phyloP scores from a whole-genome alignment of 2,329 filamentous ascomycete species.

The Fusarium denticulatum region DNA sequence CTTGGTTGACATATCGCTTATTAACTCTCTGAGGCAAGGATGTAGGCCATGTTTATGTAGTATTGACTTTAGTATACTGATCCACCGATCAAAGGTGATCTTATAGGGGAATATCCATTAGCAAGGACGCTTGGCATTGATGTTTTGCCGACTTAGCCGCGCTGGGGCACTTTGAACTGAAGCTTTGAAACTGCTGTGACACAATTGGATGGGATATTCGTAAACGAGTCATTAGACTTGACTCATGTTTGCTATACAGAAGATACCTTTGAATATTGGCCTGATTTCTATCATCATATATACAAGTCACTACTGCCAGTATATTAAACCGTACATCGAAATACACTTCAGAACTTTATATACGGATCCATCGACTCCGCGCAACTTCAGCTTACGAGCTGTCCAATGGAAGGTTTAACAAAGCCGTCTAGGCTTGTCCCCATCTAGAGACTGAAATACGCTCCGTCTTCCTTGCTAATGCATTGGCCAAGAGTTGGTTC shows the following conservation, averaged over 20 bases:
- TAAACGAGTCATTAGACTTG: too few relatives aligned
- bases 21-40: fast-evolving
- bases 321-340: background rate
- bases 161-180: background rate
- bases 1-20: background rate
- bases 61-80: fast-evolving
- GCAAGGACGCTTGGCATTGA: background rate
- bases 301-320: background rate
- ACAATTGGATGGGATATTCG: background rate
- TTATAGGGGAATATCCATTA: fast-evolving
- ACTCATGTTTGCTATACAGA: background rate
- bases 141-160: background rate
- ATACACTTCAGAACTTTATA: fast-evolving
- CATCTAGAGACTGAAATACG: fast-evolving
- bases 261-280: fast-evolving
- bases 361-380: fast-evolving
- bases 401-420: fast-evolving
- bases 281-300: fast-evolving
- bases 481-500: background rate
- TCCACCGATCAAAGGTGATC: background rate
- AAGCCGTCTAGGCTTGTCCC: background rate
- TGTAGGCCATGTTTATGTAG: fast-evolving
- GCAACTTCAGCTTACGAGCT: fast-evolving
- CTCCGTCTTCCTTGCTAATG: fast-evolving
- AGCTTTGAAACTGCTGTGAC: too few relatives aligned